phyloP scores from a whole-genome alignment of 306 rosid species.

The Nissolia schottii region DNA sequence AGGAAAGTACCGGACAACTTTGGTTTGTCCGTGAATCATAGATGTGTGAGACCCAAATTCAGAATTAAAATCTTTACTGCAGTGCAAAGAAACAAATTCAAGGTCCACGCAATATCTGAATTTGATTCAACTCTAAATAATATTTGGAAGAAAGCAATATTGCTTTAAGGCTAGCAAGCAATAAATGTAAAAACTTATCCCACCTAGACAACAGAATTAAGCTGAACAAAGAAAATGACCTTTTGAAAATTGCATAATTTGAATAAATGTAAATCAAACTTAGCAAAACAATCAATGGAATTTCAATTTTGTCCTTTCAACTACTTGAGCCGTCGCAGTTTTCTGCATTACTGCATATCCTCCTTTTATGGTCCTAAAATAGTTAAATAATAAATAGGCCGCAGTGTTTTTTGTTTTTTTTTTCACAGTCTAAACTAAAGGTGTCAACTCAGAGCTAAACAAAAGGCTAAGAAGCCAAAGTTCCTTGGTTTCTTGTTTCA shows the following conservation, averaged over 20 bases:
- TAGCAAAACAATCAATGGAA: not conserved
- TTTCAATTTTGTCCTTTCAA: conserved; percentile 7
- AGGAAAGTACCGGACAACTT: conserved; percentile 81
- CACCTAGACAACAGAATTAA: not conserved
- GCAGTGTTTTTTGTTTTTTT: not conserved
- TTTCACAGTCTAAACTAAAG: not conserved
- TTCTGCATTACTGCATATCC: not conserved
- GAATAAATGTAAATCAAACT: not conserved
- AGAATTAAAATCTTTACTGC: conserved; percentile 80
- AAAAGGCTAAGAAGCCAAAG: no score
- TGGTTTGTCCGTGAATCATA: conserved; percentile 94
- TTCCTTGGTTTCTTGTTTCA: no score
- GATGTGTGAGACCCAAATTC: conserved; percentile 98
- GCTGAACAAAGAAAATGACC: not conserved
- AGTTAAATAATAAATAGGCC: not conserved
- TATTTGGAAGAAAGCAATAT: conserved; percentile 3
- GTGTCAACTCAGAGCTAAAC: not conserved
- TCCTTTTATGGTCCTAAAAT: not conserved
- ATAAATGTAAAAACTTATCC: not conserved
- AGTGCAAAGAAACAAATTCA: conserved; percentile 21
- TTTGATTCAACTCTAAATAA: conserved; percentile 11
- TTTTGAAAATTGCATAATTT: not conserved
- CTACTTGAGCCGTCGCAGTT: not conserved
- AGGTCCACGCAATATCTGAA: conserved; percentile 22
- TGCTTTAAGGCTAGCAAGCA: not conserved